phyloP scores from a whole-genome alignment of 2,329 filamentous ascomycete species.

The Venturiaceae sp. region DNA sequence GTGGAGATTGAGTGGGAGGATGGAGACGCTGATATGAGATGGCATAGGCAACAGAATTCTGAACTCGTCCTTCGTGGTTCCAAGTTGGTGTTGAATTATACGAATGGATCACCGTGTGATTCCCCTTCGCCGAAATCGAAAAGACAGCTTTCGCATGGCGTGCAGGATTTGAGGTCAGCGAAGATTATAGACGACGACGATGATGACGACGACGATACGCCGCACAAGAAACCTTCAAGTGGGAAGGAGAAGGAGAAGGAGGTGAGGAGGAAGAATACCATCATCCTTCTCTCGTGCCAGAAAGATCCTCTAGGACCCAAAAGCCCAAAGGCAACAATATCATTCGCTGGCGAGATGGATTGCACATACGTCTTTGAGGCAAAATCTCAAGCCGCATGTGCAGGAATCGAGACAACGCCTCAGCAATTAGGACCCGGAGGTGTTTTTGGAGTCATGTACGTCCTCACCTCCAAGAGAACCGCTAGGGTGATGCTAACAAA shows the following conservation, averaged over 20 bases:
- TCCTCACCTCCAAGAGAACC: conserved; percentile 27
- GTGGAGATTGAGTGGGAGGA: not conserved
- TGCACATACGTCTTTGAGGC: conserved; percentile 96
- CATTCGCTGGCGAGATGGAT: conserved; percentile 74
- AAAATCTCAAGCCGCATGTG: conserved; percentile 77
- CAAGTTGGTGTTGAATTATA: conserved; percentile 47
- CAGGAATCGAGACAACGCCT: conserved; percentile 49
- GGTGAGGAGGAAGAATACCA: conserved; percentile 58
- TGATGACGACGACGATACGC: conserved; percentile 22
- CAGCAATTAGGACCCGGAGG: conserved; percentile 57
- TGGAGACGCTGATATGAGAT: conserved; percentile 13
- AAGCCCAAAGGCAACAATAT: conserved; percentile 57
- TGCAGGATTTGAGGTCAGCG: conserved; percentile 18
- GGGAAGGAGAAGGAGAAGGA: conserved; percentile 35
- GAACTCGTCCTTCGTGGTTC: conserved; percentile 52
- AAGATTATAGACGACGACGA: conserved; percentile 21
- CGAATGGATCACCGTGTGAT: conserved; percentile 38
- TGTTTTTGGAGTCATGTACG: conserved; percentile 80
- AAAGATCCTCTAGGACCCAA: conserved; percentile 60
- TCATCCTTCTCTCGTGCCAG: conserved; percentile 91
- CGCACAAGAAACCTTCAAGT: conserved; percentile 18
- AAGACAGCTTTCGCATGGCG: conserved; percentile 21
- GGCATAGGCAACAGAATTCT: conserved; percentile 42
- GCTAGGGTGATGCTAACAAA: not conserved
- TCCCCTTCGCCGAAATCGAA: conserved; percentile 18